Evolutionary conservation across 2,329 filamentous ascomycete species (phyloP).

Genomic region (Periglandula ipomoeae): DNA sequence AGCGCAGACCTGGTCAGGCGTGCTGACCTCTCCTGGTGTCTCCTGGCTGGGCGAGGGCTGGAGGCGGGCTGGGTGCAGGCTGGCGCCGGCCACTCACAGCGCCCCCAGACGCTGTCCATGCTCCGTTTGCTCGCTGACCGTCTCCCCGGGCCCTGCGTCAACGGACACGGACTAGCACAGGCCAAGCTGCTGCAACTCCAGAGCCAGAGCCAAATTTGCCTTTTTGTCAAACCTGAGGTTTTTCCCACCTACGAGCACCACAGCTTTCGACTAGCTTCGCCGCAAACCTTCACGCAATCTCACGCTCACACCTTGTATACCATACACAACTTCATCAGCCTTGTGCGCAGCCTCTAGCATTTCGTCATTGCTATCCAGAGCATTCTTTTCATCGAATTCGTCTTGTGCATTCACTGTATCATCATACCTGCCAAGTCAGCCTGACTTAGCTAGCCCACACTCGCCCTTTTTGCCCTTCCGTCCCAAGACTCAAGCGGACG

Average conservation of each 20-base stretch:
- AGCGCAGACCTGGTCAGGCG: conserved; percentile 6
- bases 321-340: conserved; percentile 3
- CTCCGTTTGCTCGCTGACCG: conserved; percentile 1
- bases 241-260: conserved; percentile 18
- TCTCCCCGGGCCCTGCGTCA: conserved; percentile 4
- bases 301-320: conserved; percentile 8
- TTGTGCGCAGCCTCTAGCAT: conserved; percentile 7
- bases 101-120: conserved; percentile 3
- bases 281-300: conserved; percentile 10
- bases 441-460: background rate
- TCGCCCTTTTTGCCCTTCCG: conserved; percentile 1
- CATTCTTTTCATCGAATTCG: conserved; percentile 4
- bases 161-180: background rate
- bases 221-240: conserved; percentile 23
- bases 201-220: conserved; percentile 25
- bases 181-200: conserved; percentile 7
- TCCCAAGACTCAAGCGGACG: conserved; percentile 4
- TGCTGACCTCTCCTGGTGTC: too few species aligned
- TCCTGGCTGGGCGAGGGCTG: too few species aligned
- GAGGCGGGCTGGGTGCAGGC: too few species aligned
- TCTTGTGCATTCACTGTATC: conserved; percentile 2
- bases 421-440: background rate
- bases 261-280: conserved; percentile 11
- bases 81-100: conserved; percentile 9
- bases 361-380: conserved; percentile 5